Percentiles rank a stretch among this genome's conserved stretches.
Evolutionary conservation across 345 rosid genomes (phyloP).

Genomic region (Corchorus olitorius): DNA sequence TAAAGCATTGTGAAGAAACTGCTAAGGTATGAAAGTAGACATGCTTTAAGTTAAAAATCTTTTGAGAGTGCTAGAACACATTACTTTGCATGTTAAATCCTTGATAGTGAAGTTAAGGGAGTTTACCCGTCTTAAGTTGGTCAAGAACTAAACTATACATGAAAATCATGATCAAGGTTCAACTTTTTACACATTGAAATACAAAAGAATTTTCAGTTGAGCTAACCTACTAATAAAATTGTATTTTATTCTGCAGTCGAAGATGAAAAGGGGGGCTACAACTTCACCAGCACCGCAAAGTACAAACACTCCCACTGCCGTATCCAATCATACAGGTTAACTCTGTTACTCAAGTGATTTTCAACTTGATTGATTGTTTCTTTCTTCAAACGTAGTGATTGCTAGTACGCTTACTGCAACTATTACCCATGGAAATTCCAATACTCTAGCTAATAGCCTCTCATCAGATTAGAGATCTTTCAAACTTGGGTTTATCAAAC

Average conservation of each 20-base stretch:
- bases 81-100: background rate
- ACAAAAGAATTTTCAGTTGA: background rate
- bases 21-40: conserved; percentile 58
- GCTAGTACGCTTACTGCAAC: background rate
- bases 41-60: background rate
- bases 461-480: background rate
- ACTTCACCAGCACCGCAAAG: conserved; percentile 33
- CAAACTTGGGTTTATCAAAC: background rate
- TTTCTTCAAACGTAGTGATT: background rate
- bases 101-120: conserved; percentile 11
- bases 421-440: background rate
- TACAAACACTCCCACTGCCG: conserved; percentile 28
- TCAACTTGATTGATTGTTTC: conserved; percentile 10
- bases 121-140: background rate
- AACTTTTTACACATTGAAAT: background rate
- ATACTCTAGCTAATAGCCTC: background rate
- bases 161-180: background rate
- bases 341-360: background rate
- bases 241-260: conserved; percentile 49
- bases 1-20: conserved; percentile 89
- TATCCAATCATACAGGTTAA: conserved; percentile 54
- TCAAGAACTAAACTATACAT: background rate
- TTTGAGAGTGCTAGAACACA: background rate
- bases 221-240: background rate
- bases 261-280: conserved; percentile 72